Conservation (phyloP, 2,329 filamentous ascomycete genomes). For the Achaetomium macrosporum region DNA sequence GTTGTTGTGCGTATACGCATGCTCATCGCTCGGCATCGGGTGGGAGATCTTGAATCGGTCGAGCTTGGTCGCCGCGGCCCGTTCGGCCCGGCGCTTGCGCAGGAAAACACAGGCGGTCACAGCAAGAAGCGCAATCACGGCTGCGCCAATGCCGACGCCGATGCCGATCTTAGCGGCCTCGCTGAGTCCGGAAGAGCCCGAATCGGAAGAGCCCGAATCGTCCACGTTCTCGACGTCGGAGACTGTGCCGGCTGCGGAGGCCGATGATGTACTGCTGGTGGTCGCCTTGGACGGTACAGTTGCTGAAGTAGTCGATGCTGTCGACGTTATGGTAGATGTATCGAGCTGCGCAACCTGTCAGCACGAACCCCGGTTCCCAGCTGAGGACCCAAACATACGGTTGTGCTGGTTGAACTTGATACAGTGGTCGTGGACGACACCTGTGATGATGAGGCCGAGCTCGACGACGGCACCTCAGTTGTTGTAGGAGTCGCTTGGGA, state of each 20-base stretch:
- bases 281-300: background rate
- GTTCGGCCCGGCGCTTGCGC: constrained; percentile 19
- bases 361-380: background rate
- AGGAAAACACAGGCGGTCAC: constrained; percentile 37
- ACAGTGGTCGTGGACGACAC: constrained; percentile 1
- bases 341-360: constrained; percentile 7
- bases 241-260: constrained; percentile 4
- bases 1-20: constrained; percentile 33
- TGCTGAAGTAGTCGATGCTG: constrained; percentile 2
- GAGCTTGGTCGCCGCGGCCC: constrained; percentile 21
- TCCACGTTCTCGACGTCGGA: constrained; percentile 7
- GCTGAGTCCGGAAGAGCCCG: constrained; percentile 28
- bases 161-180: constrained; percentile 44
- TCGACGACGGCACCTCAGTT: constrained; percentile 9
- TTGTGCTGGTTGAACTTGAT: constrained; percentile 2
- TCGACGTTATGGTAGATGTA: constrained; percentile 7
- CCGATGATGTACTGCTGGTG: constrained; percentile 2
- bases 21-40: constrained; percentile 44
- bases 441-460: constrained; percentile 4
- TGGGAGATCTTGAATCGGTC: constrained; percentile 43
- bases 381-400: background rate
- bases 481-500: constrained; percentile 7
- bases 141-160: constrained; percentile 41
- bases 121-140: constrained; percentile 35
- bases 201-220: background rate